phyloP scores from a whole-genome alignment of 495 filamentous ascomycete species.

The Pseudomonodictys pantanalensis region DNA sequence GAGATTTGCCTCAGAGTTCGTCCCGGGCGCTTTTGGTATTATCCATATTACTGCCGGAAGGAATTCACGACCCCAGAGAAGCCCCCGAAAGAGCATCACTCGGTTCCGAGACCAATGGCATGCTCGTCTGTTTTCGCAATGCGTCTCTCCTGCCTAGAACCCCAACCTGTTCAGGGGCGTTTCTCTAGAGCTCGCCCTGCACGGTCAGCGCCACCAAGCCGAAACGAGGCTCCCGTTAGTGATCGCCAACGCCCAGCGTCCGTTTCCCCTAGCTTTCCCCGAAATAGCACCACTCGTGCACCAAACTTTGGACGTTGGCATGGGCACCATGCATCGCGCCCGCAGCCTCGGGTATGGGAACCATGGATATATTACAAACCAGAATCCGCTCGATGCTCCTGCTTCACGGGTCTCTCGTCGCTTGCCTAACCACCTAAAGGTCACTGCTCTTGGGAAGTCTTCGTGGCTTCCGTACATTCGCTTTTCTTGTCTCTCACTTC shows the following conservation, averaged over 20 bases:
- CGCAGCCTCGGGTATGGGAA: neutral
- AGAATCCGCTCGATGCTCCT: neutral
- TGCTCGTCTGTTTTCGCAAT: neutral
- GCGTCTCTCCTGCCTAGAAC: neutral
- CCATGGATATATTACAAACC: neutral
- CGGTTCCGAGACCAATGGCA: neutral
- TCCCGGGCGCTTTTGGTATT: neutral
- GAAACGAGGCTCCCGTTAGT: neutral
- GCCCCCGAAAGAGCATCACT: neutral
- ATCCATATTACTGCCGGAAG: too few species aligned
- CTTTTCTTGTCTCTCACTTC: slow-evolving; percentile 26
- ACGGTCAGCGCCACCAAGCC: neutral
- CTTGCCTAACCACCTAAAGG: neutral
- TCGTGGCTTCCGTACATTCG: slow-evolving; percentile 30
- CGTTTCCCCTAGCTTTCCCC: too few species aligned
- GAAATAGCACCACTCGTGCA: too few species aligned
- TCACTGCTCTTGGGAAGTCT: slow-evolving; percentile 5
- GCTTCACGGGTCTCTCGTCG: neutral
- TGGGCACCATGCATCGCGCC: neutral
- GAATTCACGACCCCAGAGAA: neutral
- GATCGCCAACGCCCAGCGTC: too few species aligned
- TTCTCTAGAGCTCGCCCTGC: neutral
- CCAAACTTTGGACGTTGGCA: too few species aligned
- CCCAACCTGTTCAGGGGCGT: neutral
- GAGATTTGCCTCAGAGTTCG: neutral